Conservation (phyloP, 129 eudicot species). For the Smallanthus sonchifolius region DNA sequence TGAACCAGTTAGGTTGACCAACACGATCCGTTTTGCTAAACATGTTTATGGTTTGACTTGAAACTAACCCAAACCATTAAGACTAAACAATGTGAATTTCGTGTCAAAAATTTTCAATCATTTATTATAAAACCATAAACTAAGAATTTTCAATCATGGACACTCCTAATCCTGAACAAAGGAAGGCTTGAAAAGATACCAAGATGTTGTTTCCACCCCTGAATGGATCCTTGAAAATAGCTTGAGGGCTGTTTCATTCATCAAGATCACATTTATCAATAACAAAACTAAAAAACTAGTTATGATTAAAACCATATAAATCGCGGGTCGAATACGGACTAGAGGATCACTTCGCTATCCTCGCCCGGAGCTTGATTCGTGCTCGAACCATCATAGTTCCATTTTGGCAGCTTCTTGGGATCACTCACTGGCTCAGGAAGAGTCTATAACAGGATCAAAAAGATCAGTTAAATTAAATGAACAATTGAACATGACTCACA, state of each 20-base stretch:
- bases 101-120: background rate
- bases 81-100: too few relatives aligned
- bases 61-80: background rate
- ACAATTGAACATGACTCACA: background rate
- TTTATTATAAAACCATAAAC: background rate
- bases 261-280: background rate
- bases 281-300: background rate
- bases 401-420: conserved; percentile 77
- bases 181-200: conserved; percentile 34
- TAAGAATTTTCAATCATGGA: background rate
- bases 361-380: conserved; percentile 97
- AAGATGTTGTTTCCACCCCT: conserved; percentile 85
- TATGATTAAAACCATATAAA: background rate
- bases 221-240: conserved; percentile 93
- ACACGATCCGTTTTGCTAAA: background rate
- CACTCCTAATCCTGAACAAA: background rate
- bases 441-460: conserved; percentile 39
- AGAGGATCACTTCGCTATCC: conserved; percentile 85
- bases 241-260: conserved; percentile 77
- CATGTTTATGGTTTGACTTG: background rate
- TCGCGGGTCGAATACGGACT: conserved; percentile 36
- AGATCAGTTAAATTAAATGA: background rate
- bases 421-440: conserved; percentile 58
- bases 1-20: too few relatives aligned
- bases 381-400: conserved; percentile 94